These are phyloP conservation scores for Isabelozyma rhagii DNA, from an alignment of 805 yeast species.

Conservation along the genomic window DNA sequence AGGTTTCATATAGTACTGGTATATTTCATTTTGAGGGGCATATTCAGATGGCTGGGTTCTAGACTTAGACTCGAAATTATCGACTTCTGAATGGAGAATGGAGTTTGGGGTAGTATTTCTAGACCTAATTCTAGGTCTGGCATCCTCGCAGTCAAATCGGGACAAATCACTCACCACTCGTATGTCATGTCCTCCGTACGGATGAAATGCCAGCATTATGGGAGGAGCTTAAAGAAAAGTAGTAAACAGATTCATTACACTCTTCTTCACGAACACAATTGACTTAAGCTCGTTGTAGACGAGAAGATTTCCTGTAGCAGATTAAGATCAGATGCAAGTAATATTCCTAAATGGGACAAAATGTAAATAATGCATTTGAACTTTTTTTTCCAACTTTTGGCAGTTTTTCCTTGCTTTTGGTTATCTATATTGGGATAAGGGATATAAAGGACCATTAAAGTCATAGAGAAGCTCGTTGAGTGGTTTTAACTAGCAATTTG, in stretches of 20 bases:
- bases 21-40: slow-evolving; percentile 12
- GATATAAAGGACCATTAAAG: too few relatives aligned
- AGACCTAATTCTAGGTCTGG: slow-evolving; percentile 23
- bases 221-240: neutral
- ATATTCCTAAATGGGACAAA: neutral
- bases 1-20: slow-evolving; percentile 13
- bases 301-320: neutral
- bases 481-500: too few relatives aligned
- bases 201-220: slow-evolving; percentile 14
- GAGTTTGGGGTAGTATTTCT: slow-evolving; percentile 31
- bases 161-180: slow-evolving; percentile 30
- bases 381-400: too few relatives aligned
- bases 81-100: neutral
- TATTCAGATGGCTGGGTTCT: slow-evolving; percentile 2
- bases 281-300: neutral
- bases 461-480: too few relatives aligned
- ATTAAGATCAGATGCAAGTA: neutral
- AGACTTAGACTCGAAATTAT: neutral
- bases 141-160: slow-evolving; percentile 27
- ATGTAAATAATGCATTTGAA: neutral
- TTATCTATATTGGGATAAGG: too few relatives aligned
- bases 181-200: slow-evolving; percentile 15
- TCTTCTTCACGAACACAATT: neutral
- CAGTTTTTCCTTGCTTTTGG: too few relatives aligned
- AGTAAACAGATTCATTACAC: neutral